These are phyloP conservation scores for Dactylis glomerata DNA, from an alignment of 176 grass and related monocot species.

Conservation along the genomic window DNA sequence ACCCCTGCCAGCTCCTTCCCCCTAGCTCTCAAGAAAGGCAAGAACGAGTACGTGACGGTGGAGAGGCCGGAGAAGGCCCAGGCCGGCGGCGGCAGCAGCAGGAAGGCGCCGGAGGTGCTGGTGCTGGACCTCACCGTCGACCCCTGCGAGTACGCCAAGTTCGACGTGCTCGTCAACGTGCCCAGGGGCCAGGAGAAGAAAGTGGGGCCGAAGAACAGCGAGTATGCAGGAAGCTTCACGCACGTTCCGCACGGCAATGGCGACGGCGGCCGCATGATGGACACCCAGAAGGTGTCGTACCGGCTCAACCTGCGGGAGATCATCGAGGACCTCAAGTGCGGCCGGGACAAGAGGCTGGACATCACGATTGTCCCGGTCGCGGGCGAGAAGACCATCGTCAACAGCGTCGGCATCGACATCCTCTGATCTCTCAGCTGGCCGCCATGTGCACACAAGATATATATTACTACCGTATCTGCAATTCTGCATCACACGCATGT, in stretches of 20 bases:
- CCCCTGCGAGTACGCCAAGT: neutral
- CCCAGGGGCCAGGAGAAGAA: neutral
- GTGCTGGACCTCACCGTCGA: neutral
- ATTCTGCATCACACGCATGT: too few species aligned
- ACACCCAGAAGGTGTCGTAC: neutral
- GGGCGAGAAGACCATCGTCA: neutral
- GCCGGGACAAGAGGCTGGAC: neutral
- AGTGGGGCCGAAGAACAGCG: neutral
- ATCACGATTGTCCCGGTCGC: neutral
- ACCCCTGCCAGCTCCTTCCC: neutral
- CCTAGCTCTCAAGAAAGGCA: neutral
- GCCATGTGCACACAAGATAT: too few species aligned
- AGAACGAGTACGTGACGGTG: neutral
- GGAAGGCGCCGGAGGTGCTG: neutral
- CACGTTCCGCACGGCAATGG: neutral
- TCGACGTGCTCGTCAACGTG: constrained; percentile 11
- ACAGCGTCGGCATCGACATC: neutral
- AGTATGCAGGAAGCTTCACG: constrained; percentile 13
- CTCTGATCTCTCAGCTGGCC: too few species aligned
- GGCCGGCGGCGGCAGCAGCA: neutral
- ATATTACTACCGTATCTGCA: too few species aligned
- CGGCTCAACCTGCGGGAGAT: neutral
- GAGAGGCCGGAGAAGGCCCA: neutral
- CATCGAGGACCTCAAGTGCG: neutral
- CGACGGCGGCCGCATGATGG: neutral